Evolutionary conservation across 2,329 filamentous ascomycete species (phyloP).

Genomic region (Colletotrichum plurivorum): DNA sequence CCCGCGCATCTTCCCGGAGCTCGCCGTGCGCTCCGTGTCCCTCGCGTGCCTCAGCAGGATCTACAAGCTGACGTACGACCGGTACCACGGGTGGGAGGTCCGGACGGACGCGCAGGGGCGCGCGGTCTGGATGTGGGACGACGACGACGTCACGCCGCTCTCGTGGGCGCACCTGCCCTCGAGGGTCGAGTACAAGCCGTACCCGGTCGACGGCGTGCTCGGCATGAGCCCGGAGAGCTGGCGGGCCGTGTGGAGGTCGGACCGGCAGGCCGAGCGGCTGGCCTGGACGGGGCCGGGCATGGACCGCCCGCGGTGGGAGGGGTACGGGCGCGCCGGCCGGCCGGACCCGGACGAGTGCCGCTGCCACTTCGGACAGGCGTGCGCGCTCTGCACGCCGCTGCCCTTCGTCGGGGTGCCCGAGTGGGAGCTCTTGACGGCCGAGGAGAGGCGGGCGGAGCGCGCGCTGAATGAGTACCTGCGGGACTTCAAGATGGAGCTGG

Average conservation of each 20-base stretch:
- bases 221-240: constrained; percentile 13
- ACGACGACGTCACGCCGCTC: neutral
- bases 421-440: constrained; percentile 18
- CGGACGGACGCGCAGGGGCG: neutral
- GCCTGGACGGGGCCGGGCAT: constrained; percentile 22
- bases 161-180: constrained; percentile 8
- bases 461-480: neutral
- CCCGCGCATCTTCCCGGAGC: constrained; percentile 29
- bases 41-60: constrained; percentile 6
- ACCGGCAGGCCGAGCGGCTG: constrained; percentile 6
- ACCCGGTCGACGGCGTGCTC: constrained; percentile 12
- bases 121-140: constrained; percentile 3
- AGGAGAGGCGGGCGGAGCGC: neutral
- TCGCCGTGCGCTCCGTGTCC: constrained; percentile 21
- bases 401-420: constrained; percentile 2
- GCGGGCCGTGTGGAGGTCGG: constrained; percentile 22
- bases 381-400: constrained; percentile 15
- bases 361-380: constrained; percentile 16
- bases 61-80: neutral
- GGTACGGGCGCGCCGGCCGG: constrained; percentile 8
- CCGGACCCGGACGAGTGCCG: constrained; percentile 23
- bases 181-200: neutral
- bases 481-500: neutral
- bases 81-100: neutral
- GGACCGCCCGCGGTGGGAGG: constrained; percentile 18